phyloP scores from a whole-genome alignment of 345 rosid species.

The Gossypium longicalyx region DNA sequence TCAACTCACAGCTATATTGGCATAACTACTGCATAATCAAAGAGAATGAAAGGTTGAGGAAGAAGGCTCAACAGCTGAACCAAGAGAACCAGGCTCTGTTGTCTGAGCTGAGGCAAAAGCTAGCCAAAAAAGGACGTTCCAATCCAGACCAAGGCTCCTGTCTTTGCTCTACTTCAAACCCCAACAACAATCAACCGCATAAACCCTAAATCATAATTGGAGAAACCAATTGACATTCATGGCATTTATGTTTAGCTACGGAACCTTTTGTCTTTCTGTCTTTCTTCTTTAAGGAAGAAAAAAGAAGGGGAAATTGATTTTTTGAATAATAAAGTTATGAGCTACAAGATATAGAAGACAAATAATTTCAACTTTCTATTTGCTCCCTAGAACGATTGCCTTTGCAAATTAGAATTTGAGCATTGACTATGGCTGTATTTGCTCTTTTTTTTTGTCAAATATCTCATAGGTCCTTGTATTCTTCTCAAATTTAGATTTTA shows the following conservation, averaged over 20 bases:
- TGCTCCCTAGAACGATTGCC: too few species aligned
- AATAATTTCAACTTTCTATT: too few species aligned
- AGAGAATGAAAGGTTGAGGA: slow-evolving; percentile 48
- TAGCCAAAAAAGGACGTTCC: slow-evolving; percentile 21
- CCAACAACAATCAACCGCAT: slow-evolving; percentile 1
- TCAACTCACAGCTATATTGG: slow-evolving; percentile 38
- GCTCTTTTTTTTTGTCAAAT: too few species aligned
- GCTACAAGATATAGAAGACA: too few species aligned
- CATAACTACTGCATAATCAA: slow-evolving; percentile 41
- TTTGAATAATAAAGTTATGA: background rate
- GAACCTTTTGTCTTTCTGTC: background rate
- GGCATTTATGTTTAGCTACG: slow-evolving; percentile 9
- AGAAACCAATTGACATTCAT: background rate
- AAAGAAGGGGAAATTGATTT: background rate
- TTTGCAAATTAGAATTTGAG: too few species aligned
- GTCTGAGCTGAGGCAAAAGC: slow-evolving; percentile 34
- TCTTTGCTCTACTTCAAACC: slow-evolving; percentile 17
- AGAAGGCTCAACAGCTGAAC: slow-evolving; percentile 41
- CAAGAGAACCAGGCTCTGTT: slow-evolving; percentile 45
- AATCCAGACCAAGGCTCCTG: slow-evolving; percentile 4
- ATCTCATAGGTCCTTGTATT: too few species aligned
- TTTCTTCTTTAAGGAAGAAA: background rate
- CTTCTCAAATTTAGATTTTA: too few species aligned
- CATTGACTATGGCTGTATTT: too few species aligned
- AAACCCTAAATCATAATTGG: slow-evolving; percentile 7